Percentiles rank a stretch among this genome's conserved stretches.
phyloP scores from a whole-genome alignment of 768 basidiomycete genomes.

The Xanthoconium purpureum region DNA sequence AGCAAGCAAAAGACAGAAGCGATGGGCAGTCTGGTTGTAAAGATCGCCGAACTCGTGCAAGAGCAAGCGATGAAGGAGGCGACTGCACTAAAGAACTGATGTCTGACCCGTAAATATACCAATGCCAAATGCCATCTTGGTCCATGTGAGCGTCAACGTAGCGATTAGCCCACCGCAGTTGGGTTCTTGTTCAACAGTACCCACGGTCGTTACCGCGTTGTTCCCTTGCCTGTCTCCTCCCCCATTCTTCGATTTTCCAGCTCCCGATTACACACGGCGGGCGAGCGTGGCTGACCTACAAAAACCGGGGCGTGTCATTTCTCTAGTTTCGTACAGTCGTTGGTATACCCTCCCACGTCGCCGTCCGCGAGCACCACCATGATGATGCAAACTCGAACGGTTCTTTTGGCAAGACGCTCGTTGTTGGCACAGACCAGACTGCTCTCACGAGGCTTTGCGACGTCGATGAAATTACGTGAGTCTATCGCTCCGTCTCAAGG shows the following conservation, averaged over 20 bases:
- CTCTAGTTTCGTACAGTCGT: not conserved
- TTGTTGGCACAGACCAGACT: conserved; percentile 21
- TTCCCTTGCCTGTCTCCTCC: conserved; percentile 8
- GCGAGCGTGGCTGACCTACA: conserved; percentile 18
- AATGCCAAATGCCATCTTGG: not conserved
- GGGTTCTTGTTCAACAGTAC: not conserved
- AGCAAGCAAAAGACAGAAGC: conserved; percentile 68
- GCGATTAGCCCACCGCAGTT: no score
- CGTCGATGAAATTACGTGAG: conserved; percentile 30
- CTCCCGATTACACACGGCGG: conserved; percentile 24
- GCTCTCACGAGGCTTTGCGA: conserved; percentile 28
- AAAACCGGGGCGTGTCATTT: conserved; percentile 12
- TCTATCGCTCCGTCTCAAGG: conserved; percentile 4
- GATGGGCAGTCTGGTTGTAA: conserved; percentile 68
- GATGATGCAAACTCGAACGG: conserved; percentile 23
- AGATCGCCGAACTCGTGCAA: conserved; percentile 48
- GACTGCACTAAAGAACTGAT: conserved; percentile 4
- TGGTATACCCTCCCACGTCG: conserved; percentile 14
- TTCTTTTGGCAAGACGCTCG: conserved; percentile 26
- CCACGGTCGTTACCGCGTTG: conserved; percentile 24
- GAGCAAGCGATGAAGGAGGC: conserved; percentile 11
- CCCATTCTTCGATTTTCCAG: not conserved
- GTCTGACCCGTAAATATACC: not conserved
- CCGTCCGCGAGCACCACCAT: conserved; percentile 4
- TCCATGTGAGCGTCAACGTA: not conserved